A percentile compares a stretch with the other conserved stretches of the same genome.
phyloP scores from a whole-genome alignment of 495 filamentous ascomycete genomes.

The Terfezia claveryi region DNA sequence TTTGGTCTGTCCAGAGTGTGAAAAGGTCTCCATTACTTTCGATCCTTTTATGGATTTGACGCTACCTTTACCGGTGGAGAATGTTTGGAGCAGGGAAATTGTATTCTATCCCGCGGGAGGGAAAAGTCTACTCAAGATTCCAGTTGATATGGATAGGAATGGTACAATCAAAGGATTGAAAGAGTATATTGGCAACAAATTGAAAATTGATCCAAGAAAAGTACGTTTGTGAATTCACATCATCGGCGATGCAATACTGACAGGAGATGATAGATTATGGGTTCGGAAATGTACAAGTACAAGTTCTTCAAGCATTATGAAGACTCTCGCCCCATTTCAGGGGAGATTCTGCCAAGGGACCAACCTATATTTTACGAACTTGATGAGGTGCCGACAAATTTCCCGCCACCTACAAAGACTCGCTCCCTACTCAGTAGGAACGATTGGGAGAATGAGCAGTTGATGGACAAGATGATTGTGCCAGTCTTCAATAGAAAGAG shows the following conservation, averaged over 20 bases:
- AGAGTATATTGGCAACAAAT: slow-evolving; percentile 47
- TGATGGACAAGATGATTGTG: slow-evolving; percentile 49
- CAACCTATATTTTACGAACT: slow-evolving; percentile 56
- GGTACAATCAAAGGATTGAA: slow-evolving; percentile 51
- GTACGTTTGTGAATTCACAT: slow-evolving; percentile 14
- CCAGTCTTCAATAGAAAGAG: slow-evolving; percentile 41
- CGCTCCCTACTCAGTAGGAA: slow-evolving; percentile 24
- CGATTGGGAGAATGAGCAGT: slow-evolving; percentile 35
- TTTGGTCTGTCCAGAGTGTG: slow-evolving; percentile 68
- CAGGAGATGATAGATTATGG: slow-evolving; percentile 33
- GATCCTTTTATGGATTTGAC: slow-evolving; percentile 94
- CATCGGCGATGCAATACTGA: slow-evolving; percentile 29
- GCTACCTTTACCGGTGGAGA: slow-evolving; percentile 67
- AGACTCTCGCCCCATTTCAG: slow-evolving; percentile 39
- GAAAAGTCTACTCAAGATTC: slow-evolving; percentile 36
- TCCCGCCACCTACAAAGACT: slow-evolving; percentile 26
- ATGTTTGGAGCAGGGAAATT: slow-evolving; percentile 47
- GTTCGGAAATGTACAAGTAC: slow-evolving; percentile 52
- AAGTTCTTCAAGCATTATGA: slow-evolving; percentile 71
- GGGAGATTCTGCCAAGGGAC: slow-evolving; percentile 44
- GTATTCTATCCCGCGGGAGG: slow-evolving; percentile 50
- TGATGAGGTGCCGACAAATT: slow-evolving; percentile 57
- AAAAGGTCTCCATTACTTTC: slow-evolving; percentile 95
- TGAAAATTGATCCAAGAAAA: slow-evolving; percentile 32
- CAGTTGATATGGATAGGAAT: slow-evolving; percentile 73